Conservation (phyloP, 2,329 filamentous ascomycete genomes). For the Ophiostoma piceae region DNA sequence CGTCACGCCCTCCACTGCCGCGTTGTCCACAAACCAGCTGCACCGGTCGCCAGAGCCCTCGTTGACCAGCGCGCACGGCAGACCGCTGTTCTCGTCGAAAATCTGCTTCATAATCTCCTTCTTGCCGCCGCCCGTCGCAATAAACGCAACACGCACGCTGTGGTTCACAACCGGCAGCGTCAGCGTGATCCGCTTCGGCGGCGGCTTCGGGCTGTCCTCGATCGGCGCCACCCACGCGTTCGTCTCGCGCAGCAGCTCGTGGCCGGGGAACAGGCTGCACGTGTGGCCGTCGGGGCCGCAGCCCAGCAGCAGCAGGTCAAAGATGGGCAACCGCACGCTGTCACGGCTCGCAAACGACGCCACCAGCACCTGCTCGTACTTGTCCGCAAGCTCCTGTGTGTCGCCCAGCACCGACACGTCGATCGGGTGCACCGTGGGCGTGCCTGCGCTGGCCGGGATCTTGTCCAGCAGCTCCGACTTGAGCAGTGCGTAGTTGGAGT, state of each 20-base stretch:
- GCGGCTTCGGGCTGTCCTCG: constrained; percentile 91
- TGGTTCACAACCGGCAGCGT: constrained; percentile 87
- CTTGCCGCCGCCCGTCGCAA: constrained; percentile 85
- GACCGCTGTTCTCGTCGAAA: constrained; percentile 72
- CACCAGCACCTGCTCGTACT: constrained; percentile 86
- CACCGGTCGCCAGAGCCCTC: constrained; percentile 75
- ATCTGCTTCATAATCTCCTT: constrained; percentile 89
- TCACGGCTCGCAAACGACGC: constrained; percentile 83
- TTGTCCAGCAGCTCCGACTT: constrained; percentile 86
- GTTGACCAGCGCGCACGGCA: constrained; percentile 88
- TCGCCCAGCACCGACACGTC: constrained; percentile 62
- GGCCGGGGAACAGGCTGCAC: constrained; percentile 90
- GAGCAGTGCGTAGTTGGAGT: constrained; percentile 89
- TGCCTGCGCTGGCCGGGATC: constrained; percentile 62
- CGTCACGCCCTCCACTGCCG: constrained; percentile 77
- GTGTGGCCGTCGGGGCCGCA: constrained; percentile 96
- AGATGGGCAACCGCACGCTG: constrained; percentile 89
- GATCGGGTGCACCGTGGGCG: constrained; percentile 74
- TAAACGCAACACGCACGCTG: constrained; percentile 79
- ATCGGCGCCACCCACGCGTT: constrained; percentile 91
- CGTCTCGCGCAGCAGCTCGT: constrained; percentile 77
- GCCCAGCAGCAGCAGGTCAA: constrained; percentile 88
- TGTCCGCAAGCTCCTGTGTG: constrained; percentile 84
- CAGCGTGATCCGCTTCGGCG: constrained; percentile 82
- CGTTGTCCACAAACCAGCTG: constrained; percentile 89